These are phyloP conservation scores for Lindgomyces ingoldianus DNA, from an alignment of 495 filamentous ascomycete species.

Conservation along the genomic window DNA sequence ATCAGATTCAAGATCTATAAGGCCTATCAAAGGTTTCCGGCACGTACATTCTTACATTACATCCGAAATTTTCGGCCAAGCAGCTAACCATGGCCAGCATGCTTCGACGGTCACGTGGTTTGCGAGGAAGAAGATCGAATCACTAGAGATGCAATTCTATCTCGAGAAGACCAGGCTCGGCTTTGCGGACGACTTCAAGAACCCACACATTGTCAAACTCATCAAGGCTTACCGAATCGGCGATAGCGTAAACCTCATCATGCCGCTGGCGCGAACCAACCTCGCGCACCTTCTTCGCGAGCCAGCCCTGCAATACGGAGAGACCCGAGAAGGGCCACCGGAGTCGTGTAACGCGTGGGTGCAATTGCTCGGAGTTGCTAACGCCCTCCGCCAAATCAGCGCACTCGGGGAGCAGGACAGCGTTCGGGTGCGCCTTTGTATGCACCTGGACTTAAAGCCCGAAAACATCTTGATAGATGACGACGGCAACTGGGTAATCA, in stretches of 20 bases:
- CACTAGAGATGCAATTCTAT: neutral
- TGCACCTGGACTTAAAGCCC: conserved; percentile 28
- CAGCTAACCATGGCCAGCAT: conserved; percentile 5
- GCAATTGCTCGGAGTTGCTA: conserved; percentile 19
- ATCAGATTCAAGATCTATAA: conserved; percentile 19
- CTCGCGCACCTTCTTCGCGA: conserved; percentile 21
- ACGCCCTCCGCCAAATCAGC: conserved; percentile 17
- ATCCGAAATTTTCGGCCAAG: neutral
- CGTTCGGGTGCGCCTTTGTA: conserved; percentile 3
- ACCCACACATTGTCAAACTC: conserved; percentile 21
- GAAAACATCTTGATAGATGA: conserved; percentile 30
- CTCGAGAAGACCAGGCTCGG: conserved; percentile 9
- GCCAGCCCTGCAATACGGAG: neutral
- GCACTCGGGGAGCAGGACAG: neutral
- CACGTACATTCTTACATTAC: neutral
- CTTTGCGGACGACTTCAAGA: neutral
- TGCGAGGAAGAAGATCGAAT: conserved; percentile 22
- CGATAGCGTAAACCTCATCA: conserved; percentile 19
- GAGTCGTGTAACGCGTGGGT: conserved; percentile 5
- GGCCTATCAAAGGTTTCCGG: conserved; percentile 4
- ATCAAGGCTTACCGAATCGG: conserved; percentile 28
- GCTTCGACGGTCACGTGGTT: conserved; percentile 3
- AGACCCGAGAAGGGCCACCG: conserved; percentile 6
- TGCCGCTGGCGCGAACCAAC: conserved; percentile 27
- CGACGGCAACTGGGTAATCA: conserved; percentile 6